Evolutionary conservation across 225 moss, liverwort and hornwort species (phyloP).

Genomic region (Antitrichia curtipendula): DNA sequence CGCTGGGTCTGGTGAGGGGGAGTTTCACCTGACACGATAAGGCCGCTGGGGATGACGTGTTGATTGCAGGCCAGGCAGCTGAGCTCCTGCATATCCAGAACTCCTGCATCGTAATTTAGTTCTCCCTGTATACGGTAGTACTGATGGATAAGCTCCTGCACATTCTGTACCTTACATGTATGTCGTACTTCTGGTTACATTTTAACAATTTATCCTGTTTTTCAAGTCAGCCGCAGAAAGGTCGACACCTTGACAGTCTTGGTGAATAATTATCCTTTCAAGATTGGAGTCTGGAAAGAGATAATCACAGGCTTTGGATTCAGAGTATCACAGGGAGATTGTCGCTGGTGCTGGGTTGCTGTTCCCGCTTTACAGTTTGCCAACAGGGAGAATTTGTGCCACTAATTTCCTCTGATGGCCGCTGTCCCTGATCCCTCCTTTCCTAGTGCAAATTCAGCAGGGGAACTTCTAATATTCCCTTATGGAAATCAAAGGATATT

Average conservation of each 20-base stretch:
- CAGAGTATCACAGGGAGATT: not conserved
- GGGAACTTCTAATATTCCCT: not conserved
- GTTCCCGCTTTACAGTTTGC: not conserved
- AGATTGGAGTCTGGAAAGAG: not conserved
- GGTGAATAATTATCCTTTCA: not conserved
- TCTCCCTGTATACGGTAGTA: not conserved
- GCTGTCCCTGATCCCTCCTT: not conserved
- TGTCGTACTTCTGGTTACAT: not conserved
- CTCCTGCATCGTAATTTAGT: not conserved
- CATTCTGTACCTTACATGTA: not conserved
- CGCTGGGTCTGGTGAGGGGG: not conserved
- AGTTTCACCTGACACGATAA: not conserved
- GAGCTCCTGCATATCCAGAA: not conserved
- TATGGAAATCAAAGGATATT: not conserved
- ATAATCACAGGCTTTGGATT: not conserved
- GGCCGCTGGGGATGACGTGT: not conserved
- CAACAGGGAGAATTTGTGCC: not conserved
- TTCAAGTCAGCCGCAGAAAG: not conserved
- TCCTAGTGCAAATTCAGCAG: not conserved
- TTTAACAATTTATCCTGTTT: not conserved
- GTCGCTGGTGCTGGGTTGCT: not conserved
- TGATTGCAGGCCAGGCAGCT: not conserved
- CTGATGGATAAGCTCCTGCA: not conserved
- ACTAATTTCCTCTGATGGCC: not conserved
- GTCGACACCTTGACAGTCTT: not conserved